phyloP scores from a whole-genome alignment of 1,284 basidiomycete genomes.

The Coniophora puteana region DNA sequence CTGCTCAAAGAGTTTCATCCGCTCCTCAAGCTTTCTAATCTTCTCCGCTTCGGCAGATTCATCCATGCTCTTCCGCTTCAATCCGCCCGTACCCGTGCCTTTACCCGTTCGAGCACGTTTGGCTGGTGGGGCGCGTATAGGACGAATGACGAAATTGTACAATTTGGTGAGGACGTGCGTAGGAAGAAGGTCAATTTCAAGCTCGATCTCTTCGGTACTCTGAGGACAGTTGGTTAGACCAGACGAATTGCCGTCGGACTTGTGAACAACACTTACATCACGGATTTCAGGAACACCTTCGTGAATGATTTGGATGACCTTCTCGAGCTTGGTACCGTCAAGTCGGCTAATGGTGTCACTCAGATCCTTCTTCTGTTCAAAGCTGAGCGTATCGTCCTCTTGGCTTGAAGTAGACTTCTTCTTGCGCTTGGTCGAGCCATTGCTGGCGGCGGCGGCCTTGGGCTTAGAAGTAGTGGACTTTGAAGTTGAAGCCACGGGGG shows the following conservation, averaged over 20 bases:
- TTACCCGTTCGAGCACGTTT: constrained; percentile 70
- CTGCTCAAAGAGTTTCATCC: constrained; percentile 72
- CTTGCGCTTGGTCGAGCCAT: constrained; percentile 49
- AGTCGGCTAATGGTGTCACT: constrained; percentile 86
- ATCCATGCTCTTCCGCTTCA: constrained; percentile 90
- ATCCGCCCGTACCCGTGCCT: constrained; percentile 79
- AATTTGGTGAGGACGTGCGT: constrained; percentile 81
- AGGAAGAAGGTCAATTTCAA: constrained; percentile 91
- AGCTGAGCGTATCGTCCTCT: constrained; percentile 75
- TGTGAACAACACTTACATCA: constrained; percentile 58
- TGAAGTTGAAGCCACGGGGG: constrained; percentile 58
- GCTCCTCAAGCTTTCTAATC: constrained; percentile 82
- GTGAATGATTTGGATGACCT: constrained; percentile 90
- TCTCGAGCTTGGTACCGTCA: constrained; percentile 75
- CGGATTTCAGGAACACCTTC: constrained; percentile 85
- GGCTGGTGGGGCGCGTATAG: constrained; percentile 51
- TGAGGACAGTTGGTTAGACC: too few relatives aligned
- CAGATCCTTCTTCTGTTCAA: constrained; percentile 95
- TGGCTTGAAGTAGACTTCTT: constrained; percentile 52
- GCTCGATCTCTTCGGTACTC: constrained; percentile 94
- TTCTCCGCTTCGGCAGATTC: constrained; percentile 87
- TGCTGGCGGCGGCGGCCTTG: constrained; percentile 30
- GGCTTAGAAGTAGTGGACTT: constrained; percentile 46
- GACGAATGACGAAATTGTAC: constrained; percentile 90
- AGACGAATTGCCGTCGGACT: constrained; percentile 12